These are phyloP conservation scores for Malus asiatica DNA, from an alignment of 306 rosid genomes.

Conservation along the genomic window DNA sequence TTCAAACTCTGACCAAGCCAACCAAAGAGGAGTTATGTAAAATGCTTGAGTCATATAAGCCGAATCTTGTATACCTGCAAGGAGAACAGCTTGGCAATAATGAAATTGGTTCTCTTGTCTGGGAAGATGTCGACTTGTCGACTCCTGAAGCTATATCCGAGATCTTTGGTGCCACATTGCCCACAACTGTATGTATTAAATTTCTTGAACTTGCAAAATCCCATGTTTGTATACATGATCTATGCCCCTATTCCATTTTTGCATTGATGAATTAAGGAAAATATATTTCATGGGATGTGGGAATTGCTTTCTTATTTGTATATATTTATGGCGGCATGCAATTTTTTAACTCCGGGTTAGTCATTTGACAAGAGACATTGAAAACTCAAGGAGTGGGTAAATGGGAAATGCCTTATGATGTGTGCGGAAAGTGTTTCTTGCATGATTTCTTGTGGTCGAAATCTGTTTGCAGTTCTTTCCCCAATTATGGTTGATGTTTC, in stretches of 20 bases:
- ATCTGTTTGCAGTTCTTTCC: not conserved
- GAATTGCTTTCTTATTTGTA: not conserved
- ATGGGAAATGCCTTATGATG: not conserved
- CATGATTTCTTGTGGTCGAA: not conserved
- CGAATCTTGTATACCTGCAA: conserved; percentile 76
- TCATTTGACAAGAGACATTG: conserved; percentile 1
- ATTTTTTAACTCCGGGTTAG: conserved; percentile 1
- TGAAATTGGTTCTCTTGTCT: conserved; percentile 68
- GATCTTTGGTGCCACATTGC: conserved; percentile 63
- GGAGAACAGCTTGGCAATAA: conserved; percentile 68
- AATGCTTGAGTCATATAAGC: conserved; percentile 61
- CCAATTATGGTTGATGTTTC: not conserved
- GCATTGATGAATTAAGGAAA: not conserved
- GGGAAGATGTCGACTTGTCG: conserved; percentile 67
- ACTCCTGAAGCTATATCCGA: conserved; percentile 52
- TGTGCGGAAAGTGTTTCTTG: conserved; percentile 1
- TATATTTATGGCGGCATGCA: not conserved
- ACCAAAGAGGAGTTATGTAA: conserved; percentile 63
- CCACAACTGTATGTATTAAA: conserved; percentile 59
- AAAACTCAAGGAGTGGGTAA: not conserved
- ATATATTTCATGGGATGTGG: not conserved
- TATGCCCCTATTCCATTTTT: not conserved
- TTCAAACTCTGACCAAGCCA: conserved; percentile 66
- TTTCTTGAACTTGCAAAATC: conserved; percentile 8
- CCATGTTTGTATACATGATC: not conserved